phyloP scores from a whole-genome alignment of 164 flowering plant species.

The Platanus orientalis region DNA sequence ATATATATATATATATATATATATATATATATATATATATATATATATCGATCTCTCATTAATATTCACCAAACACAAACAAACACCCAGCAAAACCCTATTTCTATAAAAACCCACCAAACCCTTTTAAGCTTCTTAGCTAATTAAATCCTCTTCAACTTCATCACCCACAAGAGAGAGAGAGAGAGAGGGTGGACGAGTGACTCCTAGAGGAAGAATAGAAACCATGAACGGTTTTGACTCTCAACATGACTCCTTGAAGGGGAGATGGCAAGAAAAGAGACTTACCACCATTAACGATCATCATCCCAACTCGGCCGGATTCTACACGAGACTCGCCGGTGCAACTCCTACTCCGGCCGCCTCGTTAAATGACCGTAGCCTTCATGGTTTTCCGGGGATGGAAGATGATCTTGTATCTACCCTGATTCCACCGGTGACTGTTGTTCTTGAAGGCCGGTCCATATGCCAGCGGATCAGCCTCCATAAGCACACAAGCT shows the following conservation, averaged over 20 bases:
- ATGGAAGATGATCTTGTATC: constrained; percentile 36
- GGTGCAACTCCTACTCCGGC: constrained; percentile 6
- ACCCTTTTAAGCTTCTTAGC: constrained; percentile 1
- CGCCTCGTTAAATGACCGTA: neutral
- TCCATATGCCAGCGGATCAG: constrained; percentile 76
- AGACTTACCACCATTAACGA: constrained; percentile 7
- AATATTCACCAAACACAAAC: neutral
- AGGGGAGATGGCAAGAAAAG: constrained; percentile 38
- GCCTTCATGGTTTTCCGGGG: constrained; percentile 21
- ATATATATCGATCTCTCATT: too few species aligned
- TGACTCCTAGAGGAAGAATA: neutral
- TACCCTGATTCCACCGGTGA: constrained; percentile 60
- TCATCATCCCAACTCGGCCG: constrained; percentile 7
- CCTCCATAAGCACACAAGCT: constrained; percentile 61
- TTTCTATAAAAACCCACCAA: neutral
- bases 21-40: too few species aligned
- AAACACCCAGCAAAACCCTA: neutral
- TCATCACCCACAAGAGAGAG: neutral
- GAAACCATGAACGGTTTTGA: constrained; percentile 29
- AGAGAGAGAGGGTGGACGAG: neutral
- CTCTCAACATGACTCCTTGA: constrained; percentile 36
- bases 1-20: too few species aligned
- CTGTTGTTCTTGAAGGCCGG: constrained; percentile 78
- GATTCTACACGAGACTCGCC: constrained; percentile 11
- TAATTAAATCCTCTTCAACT: too few species aligned